A percentile compares a stretch with the other conserved stretches of the same genome.
Evolutionary conservation across 345 rosid genomes (phyloP).

Genomic region (Raphanus sativus): DNA sequence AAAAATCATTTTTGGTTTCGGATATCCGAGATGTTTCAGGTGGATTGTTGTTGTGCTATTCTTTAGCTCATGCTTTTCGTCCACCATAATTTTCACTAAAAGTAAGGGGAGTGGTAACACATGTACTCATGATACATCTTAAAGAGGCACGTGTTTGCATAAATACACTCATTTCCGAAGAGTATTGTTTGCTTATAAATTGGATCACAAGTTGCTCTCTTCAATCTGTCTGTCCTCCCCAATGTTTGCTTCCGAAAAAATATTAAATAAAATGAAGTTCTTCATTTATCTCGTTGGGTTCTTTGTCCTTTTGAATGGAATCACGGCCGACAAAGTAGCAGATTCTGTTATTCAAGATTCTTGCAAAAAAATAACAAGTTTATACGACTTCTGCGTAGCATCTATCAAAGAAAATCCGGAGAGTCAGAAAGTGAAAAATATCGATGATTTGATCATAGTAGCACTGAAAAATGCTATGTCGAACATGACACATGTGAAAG

Average conservation of each 20-base stretch:
- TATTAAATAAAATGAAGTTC: not conserved
- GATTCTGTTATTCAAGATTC: constrained; percentile 15
- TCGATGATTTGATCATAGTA: constrained; percentile 20
- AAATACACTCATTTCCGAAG: not conserved
- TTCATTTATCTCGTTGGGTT: constrained; percentile 6
- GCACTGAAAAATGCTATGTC: constrained; percentile 11
- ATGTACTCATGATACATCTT: not conserved
- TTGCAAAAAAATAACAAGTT: constrained; percentile 15
- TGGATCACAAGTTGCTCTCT: not conserved
- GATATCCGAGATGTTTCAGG: too few species aligned
- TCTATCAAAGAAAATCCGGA: constrained; percentile 33
- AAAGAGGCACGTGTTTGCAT: not conserved
- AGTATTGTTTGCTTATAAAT: constrained; percentile 7
- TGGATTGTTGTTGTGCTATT: too few species aligned
- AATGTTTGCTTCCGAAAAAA: too few species aligned
- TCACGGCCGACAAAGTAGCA: constrained; percentile 2
- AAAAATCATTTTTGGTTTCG: too few species aligned
- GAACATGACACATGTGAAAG: constrained; percentile 34
- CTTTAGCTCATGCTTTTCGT: too few species aligned
- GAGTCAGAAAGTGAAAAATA: constrained; percentile 29
- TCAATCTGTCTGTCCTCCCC: too few species aligned
- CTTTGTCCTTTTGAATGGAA: not conserved
- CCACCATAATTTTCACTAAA: too few species aligned
- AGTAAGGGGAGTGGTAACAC: constrained; percentile 1
- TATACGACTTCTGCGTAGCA: constrained; percentile 36